phyloP scores from a whole-genome alignment of 768 basidiomycete species.

The Mycena rebaudengoi region DNA sequence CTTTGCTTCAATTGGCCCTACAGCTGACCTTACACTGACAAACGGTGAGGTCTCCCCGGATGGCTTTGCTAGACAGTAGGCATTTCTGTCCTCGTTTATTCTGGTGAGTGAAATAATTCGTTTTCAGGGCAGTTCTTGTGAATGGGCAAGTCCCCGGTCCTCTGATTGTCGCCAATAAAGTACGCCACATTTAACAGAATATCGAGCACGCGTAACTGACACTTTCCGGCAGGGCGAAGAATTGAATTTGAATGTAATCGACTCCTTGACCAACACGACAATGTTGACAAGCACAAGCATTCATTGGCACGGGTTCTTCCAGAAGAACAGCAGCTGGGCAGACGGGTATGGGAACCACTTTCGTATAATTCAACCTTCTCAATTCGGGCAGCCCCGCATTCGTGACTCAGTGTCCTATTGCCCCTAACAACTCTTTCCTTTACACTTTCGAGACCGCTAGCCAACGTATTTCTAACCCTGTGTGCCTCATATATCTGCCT shows the following conservation, averaged over 20 bases:
- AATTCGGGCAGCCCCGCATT: background rate
- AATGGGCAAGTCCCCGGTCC: slow-evolving; percentile 12
- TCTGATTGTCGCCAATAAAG: slow-evolving; percentile 18
- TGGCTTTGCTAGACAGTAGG: slow-evolving; percentile 18
- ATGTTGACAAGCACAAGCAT: slow-evolving; percentile 61
- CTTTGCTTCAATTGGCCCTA: slow-evolving; percentile 22
- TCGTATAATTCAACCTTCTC: too few species aligned
- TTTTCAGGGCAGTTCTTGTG: slow-evolving; percentile 5
- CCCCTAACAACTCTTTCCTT: background rate
- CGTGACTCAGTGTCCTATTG: slow-evolving; percentile 9
- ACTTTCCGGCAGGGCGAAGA: background rate
- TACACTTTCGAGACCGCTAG: slow-evolving; percentile 8
- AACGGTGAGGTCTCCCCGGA: slow-evolving; percentile 18
- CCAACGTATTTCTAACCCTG: background rate
- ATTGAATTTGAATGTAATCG: slow-evolving; percentile 4
- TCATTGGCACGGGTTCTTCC: slow-evolving; percentile 54
- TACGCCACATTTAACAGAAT: background rate
- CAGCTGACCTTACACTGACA: slow-evolving; percentile 15
- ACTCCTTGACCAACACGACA: slow-evolving; percentile 49
- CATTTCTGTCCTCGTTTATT: too few species aligned
- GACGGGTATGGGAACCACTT: too few species aligned
- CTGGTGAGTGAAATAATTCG: background rate
- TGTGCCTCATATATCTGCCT: background rate
- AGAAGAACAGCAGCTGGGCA: slow-evolving; percentile 44
- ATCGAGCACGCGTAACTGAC: too few species aligned